Conservation (phyloP, 225 moss, liverwort and hornwort species). For the Antitrichia curtipendula region DNA sequence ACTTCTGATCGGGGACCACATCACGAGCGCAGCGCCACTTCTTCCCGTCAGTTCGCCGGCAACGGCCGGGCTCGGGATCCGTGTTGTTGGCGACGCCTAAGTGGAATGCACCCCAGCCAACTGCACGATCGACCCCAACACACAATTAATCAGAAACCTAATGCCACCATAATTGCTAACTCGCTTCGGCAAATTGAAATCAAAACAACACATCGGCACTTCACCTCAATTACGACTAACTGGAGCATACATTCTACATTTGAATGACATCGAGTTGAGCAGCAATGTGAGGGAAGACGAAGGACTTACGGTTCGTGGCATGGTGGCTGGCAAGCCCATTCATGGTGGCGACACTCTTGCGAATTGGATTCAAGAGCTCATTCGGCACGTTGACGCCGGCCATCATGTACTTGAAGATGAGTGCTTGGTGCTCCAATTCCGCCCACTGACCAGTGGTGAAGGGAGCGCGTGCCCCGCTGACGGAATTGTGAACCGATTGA, state of each 20-base stretch:
- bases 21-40: conserved; percentile 97
- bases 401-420: conserved; percentile 99
- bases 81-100: conserved; percentile 85
- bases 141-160: neutral
- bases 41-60: conserved; percentile 95
- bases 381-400: conserved; percentile 85
- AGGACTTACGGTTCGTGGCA: conserved; percentile 62
- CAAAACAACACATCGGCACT: neutral
- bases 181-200: neutral
- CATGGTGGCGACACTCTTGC: conserved; percentile 86
- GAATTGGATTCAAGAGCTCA: conserved; percentile 89
- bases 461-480: conserved; percentile 71
- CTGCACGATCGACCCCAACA: conserved; percentile 6
- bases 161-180: neutral
- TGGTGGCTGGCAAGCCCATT: conserved; percentile 75
- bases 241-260: neutral
- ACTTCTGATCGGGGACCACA: conserved; percentile 96
- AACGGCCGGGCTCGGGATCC: conserved; percentile 93
- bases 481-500: conserved; percentile 64
- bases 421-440: conserved; percentile 97
- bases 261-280: neutral
- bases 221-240: neutral
- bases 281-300: neutral
- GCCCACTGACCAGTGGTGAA: conserved; percentile 96
- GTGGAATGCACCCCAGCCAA: conserved; percentile 92